Conservation (phyloP, 2,329 filamentous ascomycete species). For the Fusarium sp. region DNA sequence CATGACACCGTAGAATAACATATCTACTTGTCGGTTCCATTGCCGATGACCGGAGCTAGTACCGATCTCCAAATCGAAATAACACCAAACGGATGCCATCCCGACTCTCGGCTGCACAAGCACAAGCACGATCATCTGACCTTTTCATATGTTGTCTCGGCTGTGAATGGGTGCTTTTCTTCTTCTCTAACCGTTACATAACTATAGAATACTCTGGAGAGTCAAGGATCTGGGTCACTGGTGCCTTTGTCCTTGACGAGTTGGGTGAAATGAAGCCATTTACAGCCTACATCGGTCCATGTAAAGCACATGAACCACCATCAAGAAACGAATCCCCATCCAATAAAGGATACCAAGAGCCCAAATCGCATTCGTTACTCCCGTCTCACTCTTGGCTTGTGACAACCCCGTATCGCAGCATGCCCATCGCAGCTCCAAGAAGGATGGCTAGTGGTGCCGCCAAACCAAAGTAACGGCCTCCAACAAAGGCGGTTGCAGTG, state of each 20-base stretch:
- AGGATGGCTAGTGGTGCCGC: slow-evolving; percentile 1
- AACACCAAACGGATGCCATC: slow-evolving; percentile 5
- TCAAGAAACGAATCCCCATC: no score
- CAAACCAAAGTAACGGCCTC: slow-evolving; percentile 2
- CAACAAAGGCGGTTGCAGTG: slow-evolving; percentile 51
- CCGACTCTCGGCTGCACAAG: slow-evolving; percentile 6
- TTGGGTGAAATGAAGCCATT: no score
- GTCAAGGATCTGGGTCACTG: no score
- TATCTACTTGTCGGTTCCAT: not conserved
- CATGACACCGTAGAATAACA: not conserved
- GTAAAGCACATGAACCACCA: no score
- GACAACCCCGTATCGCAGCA: slow-evolving; percentile 15
- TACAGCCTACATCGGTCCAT: no score
- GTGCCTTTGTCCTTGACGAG: no score
- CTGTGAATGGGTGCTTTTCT: not conserved
- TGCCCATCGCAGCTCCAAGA: slow-evolving; percentile 9
- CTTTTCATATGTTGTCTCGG: not conserved
- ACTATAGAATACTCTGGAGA: no score
- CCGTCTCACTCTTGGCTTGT: not conserved
- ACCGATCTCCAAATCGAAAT: accelerated
- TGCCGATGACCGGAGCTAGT: not conserved
- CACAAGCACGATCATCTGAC: no score
- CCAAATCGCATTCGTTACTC: not conserved
- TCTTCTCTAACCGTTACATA: not conserved
- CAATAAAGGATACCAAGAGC: no score